Evolutionary conservation across 371 early-diverging fungal genomes (phyloP).

Genomic region (Syncephalis plumigaleata): DNA sequence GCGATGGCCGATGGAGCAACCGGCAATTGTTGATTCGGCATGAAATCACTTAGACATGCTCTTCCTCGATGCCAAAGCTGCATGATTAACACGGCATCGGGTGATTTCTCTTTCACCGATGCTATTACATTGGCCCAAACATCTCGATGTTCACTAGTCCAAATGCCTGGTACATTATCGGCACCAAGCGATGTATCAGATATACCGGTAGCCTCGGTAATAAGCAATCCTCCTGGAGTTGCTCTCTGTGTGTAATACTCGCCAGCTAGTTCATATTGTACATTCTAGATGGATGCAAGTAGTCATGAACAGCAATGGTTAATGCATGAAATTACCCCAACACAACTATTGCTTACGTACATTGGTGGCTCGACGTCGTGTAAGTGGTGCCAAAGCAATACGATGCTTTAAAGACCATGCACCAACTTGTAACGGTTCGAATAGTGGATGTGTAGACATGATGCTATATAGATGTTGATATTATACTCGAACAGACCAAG

Average conservation of each 20-base stretch:
- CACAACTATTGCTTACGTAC: too few species aligned
- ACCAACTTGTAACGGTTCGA: constrained; percentile 16
- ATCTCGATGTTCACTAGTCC: constrained; percentile 52
- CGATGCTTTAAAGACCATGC: constrained; percentile 19
- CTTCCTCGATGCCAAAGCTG: constrained; percentile 74
- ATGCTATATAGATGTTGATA: too few species aligned
- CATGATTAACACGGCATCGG: constrained; percentile 35
- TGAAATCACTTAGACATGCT: background rate
- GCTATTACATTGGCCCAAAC: constrained; percentile 35
- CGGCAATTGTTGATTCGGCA: constrained; percentile 8
- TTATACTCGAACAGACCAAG: too few species aligned
- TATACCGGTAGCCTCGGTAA: constrained; percentile 69
- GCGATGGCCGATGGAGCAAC: constrained; percentile 16
- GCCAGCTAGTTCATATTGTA: constrained; percentile 20
- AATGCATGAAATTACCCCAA: too few species aligned
- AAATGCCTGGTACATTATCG: constrained; percentile 55
- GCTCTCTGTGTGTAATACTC: constrained; percentile 39
- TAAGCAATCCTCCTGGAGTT: constrained; percentile 34
- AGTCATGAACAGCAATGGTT: too few species aligned
- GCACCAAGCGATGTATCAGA: constrained; percentile 52
- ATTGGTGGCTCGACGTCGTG: constrained; percentile 17
- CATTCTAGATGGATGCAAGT: too few species aligned
- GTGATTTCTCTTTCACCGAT: constrained; percentile 30
- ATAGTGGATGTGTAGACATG: background rate
- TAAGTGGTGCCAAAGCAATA: constrained; percentile 29